Evolutionary conservation across 108 stramenopile species (phyloP).

Genomic region (Thalassiosira profunda): DNA sequence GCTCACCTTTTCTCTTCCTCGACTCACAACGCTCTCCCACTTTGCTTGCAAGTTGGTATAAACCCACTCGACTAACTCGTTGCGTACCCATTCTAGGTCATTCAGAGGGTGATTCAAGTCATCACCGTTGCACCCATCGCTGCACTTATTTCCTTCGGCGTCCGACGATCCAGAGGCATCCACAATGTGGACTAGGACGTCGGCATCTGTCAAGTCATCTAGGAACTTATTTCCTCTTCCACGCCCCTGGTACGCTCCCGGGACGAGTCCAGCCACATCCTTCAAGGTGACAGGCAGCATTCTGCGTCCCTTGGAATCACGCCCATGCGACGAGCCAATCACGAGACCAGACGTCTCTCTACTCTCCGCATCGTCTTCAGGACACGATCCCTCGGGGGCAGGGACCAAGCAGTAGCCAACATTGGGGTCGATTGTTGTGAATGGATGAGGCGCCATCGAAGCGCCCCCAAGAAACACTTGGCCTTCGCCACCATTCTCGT

Average conservation of each 20-base stretch:
- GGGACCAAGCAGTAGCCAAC: conserved; percentile 83
- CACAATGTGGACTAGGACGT: conserved; percentile 88
- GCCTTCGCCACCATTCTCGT: conserved; percentile 2
- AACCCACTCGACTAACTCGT: conserved; percentile 37
- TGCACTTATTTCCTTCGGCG: conserved; percentile 67
- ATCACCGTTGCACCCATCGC: conserved; percentile 11
- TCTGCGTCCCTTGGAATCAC: conserved; percentile 69
- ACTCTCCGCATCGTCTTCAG: conserved; percentile 60
- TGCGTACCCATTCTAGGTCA: conserved; percentile 85
- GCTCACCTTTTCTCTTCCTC: conserved; percentile 45
- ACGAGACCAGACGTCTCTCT: conserved; percentile 6
- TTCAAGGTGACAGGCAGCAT: conserved; percentile 84
- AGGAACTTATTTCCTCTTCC: conserved; percentile 91
- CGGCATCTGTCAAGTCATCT: conserved; percentile 91
- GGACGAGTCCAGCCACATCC: conserved; percentile 94
- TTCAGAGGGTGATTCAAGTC: conserved; percentile 64
- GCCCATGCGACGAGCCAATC: conserved; percentile 80
- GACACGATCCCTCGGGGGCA: conserved; percentile 62
- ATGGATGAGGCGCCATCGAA: conserved; percentile 93
- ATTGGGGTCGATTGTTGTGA: conserved; percentile 96
- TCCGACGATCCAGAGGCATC: conserved; percentile 84
- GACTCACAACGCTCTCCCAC: conserved; percentile 74
- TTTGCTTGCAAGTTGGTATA: conserved; percentile 80
- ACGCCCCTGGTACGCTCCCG: conserved; percentile 87
- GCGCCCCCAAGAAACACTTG: conserved; percentile 68